Conservation (phyloP, 1,284 basidiomycete genomes). For the Ceratobasidium papillatum region DNA sequence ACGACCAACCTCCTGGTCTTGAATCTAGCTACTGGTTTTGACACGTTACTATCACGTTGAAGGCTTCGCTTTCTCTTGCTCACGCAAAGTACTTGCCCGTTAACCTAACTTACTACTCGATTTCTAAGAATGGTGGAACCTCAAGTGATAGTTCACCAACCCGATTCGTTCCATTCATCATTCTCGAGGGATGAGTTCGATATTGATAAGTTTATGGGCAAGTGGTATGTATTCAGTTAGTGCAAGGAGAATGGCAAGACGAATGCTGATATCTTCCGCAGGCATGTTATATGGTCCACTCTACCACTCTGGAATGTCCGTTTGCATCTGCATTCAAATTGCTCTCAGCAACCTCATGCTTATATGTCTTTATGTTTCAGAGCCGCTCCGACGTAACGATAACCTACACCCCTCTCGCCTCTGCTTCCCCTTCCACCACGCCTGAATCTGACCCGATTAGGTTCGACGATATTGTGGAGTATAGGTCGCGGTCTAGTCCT, state of each 20-base stretch:
- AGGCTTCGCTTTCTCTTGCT: too few relatives aligned
- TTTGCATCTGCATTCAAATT: neutral
- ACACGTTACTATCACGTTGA: too few relatives aligned
- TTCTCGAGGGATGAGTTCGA: conserved; percentile 49
- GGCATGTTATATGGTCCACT: conserved; percentile 59
- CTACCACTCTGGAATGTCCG: conserved; percentile 61
- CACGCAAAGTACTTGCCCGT: too few relatives aligned
- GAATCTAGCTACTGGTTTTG: neutral
- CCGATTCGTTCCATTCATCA: conserved; percentile 47
- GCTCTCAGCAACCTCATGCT: neutral
- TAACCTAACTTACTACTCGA: too few relatives aligned
- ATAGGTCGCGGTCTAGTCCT: conserved; percentile 50
- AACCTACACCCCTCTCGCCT: conserved; percentile 52
- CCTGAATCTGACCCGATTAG: conserved; percentile 45
- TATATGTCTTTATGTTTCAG: conserved; percentile 42
- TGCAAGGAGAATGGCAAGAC: neutral
- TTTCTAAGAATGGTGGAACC: neutral
- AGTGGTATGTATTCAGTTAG: conserved; percentile 49
- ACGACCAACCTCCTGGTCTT: neutral
- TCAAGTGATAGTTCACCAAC: conserved; percentile 21
- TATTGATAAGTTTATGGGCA: conserved; percentile 58
- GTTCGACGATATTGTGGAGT: conserved; percentile 57
- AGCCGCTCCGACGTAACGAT: conserved; percentile 59
- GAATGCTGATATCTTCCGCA: conserved; percentile 28
- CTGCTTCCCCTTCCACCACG: conserved; percentile 43